These are phyloP conservation scores for Verticillium klebahnii DNA, from an alignment of 2,329 filamentous ascomycete species.

Conservation along the genomic window DNA sequence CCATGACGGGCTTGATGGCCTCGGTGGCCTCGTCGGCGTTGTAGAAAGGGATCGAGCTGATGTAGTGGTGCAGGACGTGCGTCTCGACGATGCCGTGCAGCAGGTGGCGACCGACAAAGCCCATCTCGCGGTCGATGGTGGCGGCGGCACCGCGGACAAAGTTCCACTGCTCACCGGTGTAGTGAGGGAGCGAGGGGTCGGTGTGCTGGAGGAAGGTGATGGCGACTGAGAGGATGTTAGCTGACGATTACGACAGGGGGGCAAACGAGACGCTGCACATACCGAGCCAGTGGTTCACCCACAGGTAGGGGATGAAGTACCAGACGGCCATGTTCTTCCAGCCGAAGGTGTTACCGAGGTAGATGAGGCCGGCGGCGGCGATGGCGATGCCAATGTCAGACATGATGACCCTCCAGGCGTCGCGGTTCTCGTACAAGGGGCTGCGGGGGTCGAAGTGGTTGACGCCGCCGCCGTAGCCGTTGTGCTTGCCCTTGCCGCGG, in stretches of 20 bases:
- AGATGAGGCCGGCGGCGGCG: constrained; percentile 56
- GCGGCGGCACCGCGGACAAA: constrained; percentile 90
- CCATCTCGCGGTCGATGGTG: constrained; percentile 95
- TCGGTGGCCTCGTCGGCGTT: constrained; percentile 49
- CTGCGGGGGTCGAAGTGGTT: constrained; percentile 92
- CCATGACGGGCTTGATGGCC: constrained; percentile 79
- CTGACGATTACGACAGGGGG: background rate
- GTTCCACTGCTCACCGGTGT: constrained; percentile 81
- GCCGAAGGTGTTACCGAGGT: constrained; percentile 72
- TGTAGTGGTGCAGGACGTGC: constrained; percentile 96
- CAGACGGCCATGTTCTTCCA: constrained; percentile 85
- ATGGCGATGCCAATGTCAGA: constrained; percentile 79
- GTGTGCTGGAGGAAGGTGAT: constrained; percentile 98
- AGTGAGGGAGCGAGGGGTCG: constrained; percentile 90
- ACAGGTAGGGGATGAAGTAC: constrained; percentile 93
- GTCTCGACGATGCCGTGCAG: constrained; percentile 97
- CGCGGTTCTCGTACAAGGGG: constrained; percentile 87
- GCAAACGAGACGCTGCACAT: constrained; percentile 36
- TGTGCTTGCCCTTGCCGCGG: constrained; percentile 86
- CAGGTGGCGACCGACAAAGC: constrained; percentile 86
- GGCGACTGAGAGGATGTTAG: constrained; percentile 60
- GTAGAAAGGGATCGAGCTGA: constrained; percentile 92
- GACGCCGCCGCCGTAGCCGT: constrained; percentile 74
- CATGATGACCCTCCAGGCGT: constrained; percentile 79
- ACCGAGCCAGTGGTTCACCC: constrained; percentile 99